phyloP scores from a whole-genome alignment of 2,329 filamentous ascomycete species.

The Phaeosphaeriaceae sp. region DNA sequence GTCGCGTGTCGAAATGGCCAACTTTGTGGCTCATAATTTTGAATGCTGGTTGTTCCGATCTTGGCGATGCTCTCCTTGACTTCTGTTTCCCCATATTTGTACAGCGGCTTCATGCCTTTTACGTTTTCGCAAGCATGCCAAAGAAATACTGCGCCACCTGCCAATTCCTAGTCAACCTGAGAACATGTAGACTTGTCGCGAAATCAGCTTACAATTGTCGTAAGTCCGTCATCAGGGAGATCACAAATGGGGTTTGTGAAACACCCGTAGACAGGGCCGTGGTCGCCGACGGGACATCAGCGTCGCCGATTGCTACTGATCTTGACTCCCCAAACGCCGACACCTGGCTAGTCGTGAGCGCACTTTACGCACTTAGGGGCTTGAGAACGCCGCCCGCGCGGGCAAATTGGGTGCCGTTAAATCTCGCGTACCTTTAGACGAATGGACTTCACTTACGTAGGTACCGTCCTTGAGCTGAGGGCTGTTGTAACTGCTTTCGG shows the following conservation, averaged over 20 bases:
- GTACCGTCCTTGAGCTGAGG: neutral
- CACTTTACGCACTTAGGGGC: neutral
- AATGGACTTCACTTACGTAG: neutral
- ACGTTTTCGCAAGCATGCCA: neutral
- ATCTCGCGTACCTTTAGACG: neutral
- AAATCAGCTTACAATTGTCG: neutral
- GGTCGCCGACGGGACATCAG: neutral
- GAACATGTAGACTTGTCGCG: neutral
- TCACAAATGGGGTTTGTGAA: neutral
- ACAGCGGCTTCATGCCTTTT: neutral
- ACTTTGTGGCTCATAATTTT: neutral
- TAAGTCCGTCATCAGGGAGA: neutral
- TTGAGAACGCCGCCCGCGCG: neutral
- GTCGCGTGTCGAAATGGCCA: neutral
- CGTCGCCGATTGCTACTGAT: neutral
- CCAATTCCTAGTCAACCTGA: neutral
- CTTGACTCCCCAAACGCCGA: neutral
- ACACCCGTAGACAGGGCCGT: neutral
- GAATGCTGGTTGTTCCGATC: neutral
- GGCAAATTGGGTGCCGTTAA: neutral
- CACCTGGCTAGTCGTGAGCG: neutral
- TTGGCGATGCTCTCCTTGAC: neutral
- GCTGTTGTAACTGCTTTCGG: neutral
- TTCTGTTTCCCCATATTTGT: neutral
- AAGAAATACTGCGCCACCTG: neutral